phyloP scores from a whole-genome alignment of 768 basidiomycete genomes.

The Hemileccinum impolitum region DNA sequence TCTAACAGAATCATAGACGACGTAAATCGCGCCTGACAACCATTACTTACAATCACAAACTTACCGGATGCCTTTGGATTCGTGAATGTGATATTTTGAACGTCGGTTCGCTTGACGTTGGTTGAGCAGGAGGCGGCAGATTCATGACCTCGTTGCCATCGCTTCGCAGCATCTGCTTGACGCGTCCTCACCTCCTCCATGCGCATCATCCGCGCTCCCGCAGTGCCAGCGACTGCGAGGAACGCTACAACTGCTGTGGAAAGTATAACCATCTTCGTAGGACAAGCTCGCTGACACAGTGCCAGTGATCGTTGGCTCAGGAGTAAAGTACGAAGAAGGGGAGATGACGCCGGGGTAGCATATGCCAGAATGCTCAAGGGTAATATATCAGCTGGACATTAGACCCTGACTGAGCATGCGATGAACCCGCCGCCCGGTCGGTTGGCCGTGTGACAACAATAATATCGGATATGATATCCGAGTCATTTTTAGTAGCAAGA shows the following conservation, averaged over 20 bases:
- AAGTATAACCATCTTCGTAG: conserved; percentile 14
- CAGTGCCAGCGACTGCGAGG: conserved; percentile 5
- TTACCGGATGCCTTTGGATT: conserved; percentile 63
- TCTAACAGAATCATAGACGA: conserved; percentile 33
- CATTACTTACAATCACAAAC: background rate
- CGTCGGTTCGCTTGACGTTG: conserved; percentile 13
- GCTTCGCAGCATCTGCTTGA: conserved; percentile 48
- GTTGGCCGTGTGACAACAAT: too few species aligned
- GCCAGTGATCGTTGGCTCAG: too few species aligned
- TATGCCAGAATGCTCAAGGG: too few species aligned
- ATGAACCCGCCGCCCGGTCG: too few species aligned
- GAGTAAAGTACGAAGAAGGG: too few species aligned
- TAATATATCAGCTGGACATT: too few species aligned
- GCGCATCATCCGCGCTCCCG: conserved; percentile 21
- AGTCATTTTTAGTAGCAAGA: too few species aligned
- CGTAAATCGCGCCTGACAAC: background rate
- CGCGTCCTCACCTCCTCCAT: conserved; percentile 43
- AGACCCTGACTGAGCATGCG: too few species aligned
- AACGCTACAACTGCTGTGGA: conserved; percentile 2
- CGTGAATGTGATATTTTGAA: conserved; percentile 69
- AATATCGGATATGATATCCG: too few species aligned
- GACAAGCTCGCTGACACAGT: too few species aligned
- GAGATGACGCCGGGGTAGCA: too few species aligned
- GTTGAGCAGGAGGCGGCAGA: background rate
- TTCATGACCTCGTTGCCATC: conserved; percentile 24